Evolutionary conservation across 2,329 filamentous ascomycete species (phyloP).

Genomic region (Nigrograna mackinnonii): DNA sequence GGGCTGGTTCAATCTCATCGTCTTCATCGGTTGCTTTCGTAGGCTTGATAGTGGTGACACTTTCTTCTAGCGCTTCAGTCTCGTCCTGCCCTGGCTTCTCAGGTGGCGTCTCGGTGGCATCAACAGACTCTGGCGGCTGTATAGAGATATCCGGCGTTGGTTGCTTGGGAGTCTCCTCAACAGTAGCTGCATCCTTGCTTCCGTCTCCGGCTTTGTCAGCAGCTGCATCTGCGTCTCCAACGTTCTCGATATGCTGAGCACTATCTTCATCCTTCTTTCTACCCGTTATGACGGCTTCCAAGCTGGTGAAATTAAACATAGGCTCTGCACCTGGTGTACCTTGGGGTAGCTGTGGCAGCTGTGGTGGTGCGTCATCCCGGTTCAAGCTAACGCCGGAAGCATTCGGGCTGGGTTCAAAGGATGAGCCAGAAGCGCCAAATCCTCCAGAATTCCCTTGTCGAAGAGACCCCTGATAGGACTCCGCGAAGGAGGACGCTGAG

Average conservation of each 20-base stretch:
- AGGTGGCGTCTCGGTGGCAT: constrained; percentile 1
- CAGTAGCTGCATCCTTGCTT: constrained; percentile 20
- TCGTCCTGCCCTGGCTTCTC: too few relatives aligned
- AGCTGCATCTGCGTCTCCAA: constrained; percentile 12
- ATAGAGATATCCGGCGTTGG: constrained; percentile 14
- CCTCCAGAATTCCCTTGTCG: constrained; percentile 28
- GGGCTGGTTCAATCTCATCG: constrained; percentile 30
- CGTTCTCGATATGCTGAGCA: constrained; percentile 46
- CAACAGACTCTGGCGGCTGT: constrained; percentile 8
- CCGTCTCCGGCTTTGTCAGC: constrained; percentile 3
- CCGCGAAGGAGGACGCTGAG: constrained; percentile 73
- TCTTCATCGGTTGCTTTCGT: constrained; percentile 12
- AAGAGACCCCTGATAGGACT: constrained; percentile 57
- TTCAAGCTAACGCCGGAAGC: constrained; percentile 55
- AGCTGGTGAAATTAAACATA: constrained; percentile 88
- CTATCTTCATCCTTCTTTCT: constrained; percentile 45
- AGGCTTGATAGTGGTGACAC: constrained; percentile 32
- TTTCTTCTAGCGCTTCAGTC: constrained; percentile 24
- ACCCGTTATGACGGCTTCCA: constrained; percentile 81
- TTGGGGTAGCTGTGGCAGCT: too few relatives aligned
- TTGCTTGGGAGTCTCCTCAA: constrained; percentile 18
- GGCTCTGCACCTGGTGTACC: constrained; percentile 65
- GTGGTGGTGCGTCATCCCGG: constrained; percentile 29
- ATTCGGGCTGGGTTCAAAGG: constrained; percentile 54
- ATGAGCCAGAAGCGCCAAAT: constrained; percentile 45